Base-by-base conservation (phyloP, 73 alveolate genomes). In the Symbiodinium natans region DNA sequence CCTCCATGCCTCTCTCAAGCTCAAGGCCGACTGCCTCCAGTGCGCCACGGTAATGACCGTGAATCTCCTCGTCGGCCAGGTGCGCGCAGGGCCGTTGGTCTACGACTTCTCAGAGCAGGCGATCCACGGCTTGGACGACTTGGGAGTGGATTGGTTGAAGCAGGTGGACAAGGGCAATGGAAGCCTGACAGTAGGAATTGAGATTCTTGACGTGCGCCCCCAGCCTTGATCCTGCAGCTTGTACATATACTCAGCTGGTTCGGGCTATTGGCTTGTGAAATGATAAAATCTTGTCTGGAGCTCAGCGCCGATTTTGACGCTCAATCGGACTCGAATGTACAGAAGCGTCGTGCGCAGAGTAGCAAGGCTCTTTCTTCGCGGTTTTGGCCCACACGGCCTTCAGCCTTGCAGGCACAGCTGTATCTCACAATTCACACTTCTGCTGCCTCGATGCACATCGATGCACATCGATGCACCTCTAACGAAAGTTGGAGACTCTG, bases 261-360 rank as follows among this genome's bases (percentile, higher is more conserved):
- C 52, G 38, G 68, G 86, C 86, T 88, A 83, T 71, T 59, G 29
- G 71, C 71, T 52, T 52, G 71, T 52, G 71, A 52, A 52, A 52
- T 52, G n/a, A n/a, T n/a, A n/a, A n/a, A n/a, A n/a, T n/a, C 71
- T 42, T 27, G 34, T 25, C 15, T 23, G 74, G 15, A 40, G 86
- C 95, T 87, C 94, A 38, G 85, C 95, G 95, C 95, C 95, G 95
- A 88, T 88, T 88, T 88, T 88, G 95, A 88, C 73, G 95, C 95
- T n/a, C 41, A 74, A n/a, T 74, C 84, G 40, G 94, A 48, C 94
- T 15, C 85, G 21, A 19, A 75, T 75, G 41, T 34, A 34, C 85
- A 68, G 13, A 68, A 25, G 46, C 85, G 85, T 33, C 85, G 43
- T 33, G 85, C 46, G 85, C 85, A 29, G 85, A 38, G 46, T 8